Conservation (phyloP, 2,329 filamentous ascomycete genomes). For the Calonectria fujianensis region DNA sequence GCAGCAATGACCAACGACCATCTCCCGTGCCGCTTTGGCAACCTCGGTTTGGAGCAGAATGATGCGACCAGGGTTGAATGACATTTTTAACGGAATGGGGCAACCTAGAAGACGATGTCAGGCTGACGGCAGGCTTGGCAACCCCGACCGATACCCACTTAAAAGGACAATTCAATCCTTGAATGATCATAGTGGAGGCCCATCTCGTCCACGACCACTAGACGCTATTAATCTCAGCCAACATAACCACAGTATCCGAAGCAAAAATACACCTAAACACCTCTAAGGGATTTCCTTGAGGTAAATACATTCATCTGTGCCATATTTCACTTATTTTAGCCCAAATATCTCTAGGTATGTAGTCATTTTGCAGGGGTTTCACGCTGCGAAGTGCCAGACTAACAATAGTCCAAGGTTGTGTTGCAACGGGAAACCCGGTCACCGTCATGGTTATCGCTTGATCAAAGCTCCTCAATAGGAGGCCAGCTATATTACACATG, state of each 20-base stretch:
- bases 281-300: neutral
- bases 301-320: neutral
- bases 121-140: conserved; percentile 11
- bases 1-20: neutral
- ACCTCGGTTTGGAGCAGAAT: neutral
- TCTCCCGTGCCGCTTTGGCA: neutral
- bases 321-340: neutral
- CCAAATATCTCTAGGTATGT: too few relatives aligned
- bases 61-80: neutral
- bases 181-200: neutral
- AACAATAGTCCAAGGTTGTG: neutral
- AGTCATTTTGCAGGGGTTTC: neutral
- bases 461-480: conserved; percentile 25
- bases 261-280: neutral
- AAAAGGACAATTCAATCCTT: neutral
- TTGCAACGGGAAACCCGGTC: neutral
- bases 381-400: neutral
- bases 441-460: neutral
- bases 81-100: conserved; percentile 21
- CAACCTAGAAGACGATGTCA: conserved; percentile 11
- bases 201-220: neutral
- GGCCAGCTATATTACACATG: conserved; percentile 26
- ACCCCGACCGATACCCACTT: neutral
- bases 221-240: neutral
- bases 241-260: neutral